phyloP scores from a whole-genome alignment of 2,329 filamentous ascomycete species.

The Whalleya microplaca region DNA sequence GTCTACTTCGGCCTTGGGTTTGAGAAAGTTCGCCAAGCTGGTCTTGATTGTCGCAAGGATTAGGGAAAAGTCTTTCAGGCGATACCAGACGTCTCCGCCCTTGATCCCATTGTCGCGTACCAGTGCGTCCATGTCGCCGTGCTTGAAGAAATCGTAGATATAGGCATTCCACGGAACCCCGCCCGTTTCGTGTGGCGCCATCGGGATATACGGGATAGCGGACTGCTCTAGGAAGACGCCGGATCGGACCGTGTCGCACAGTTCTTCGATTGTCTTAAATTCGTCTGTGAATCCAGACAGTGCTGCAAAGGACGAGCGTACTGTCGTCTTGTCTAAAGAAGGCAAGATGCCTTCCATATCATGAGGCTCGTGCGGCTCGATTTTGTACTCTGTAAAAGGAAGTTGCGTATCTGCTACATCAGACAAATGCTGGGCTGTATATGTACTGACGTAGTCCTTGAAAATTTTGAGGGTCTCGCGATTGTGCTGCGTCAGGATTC shows the following conservation, averaged over 20 bases:
- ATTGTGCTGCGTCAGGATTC: conserved; percentile 66
- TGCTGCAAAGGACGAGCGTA: conserved; percentile 71
- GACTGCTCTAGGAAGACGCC: conserved; percentile 77
- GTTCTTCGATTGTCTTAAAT: conserved; percentile 67
- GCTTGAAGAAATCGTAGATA: conserved; percentile 76
- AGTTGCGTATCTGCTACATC: conserved; percentile 55
- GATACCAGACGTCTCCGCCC: conserved; percentile 71
- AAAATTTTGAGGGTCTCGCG: conserved; percentile 67
- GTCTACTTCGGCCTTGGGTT: conserved; percentile 48
- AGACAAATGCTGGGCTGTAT: conserved; percentile 64
- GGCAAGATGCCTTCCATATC: conserved; percentile 28
- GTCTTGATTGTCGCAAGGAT: conserved; percentile 73
- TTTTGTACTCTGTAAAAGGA: conserved; percentile 60
- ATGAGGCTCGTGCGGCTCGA: conserved; percentile 40
- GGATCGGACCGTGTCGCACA: conserved; percentile 66
- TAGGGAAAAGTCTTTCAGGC: conserved; percentile 62
- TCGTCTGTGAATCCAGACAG: conserved; percentile 70
- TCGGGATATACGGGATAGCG: conserved; percentile 69
- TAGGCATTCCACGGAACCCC: conserved; percentile 64
- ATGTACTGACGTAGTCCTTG: conserved; percentile 70
- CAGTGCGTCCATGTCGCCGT: conserved; percentile 66
- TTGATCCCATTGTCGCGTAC: conserved; percentile 69
- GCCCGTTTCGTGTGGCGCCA: conserved; percentile 59
- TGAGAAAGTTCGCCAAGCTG: conserved; percentile 61
- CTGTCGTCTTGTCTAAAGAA: conserved; percentile 44